Percentiles rank a stretch among this genome's conserved stretches.
phyloP scores from a whole-genome alignment of 257 asterid species.

The Fraxinus cuspidata region DNA sequence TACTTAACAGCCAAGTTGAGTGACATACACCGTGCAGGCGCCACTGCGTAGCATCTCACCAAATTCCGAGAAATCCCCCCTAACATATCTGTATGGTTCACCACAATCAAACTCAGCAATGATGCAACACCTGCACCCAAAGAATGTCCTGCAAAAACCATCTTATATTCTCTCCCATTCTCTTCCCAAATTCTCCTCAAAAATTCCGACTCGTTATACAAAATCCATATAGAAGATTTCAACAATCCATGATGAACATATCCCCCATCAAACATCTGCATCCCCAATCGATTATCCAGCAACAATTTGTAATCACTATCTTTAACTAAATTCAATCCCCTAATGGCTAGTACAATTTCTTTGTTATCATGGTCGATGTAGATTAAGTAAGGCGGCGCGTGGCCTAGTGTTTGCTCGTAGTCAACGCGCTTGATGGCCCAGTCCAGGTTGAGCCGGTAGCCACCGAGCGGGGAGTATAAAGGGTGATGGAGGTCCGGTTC shows the following conservation, averaged over 20 bases:
- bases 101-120: constrained; percentile 68
- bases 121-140: constrained; percentile 97
- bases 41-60: constrained; percentile 78
- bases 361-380: constrained; percentile 69
- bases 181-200: constrained; percentile 73
- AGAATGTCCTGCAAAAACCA: constrained; percentile 90
- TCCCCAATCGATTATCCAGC: constrained; percentile 73
- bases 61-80: constrained; percentile 78
- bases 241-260: constrained; percentile 87
- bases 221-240: constrained; percentile 80
- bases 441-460: constrained; percentile 67
- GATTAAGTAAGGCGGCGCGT: constrained; percentile 85
- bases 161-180: constrained; percentile 66
- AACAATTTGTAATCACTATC: constrained; percentile 79
- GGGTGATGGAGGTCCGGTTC: constrained; percentile 69
- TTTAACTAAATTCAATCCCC: constrained; percentile 74
- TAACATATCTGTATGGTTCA: constrained; percentile 63
- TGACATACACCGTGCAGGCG: constrained; percentile 95
- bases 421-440: constrained; percentile 69
- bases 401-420: constrained; percentile 75
- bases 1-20: constrained; percentile 93
- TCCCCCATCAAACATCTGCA: constrained; percentile 96
- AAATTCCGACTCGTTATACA: constrained; percentile 67
- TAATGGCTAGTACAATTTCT: constrained; percentile 79
- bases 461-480: constrained; percentile 61